phyloP scores from a whole-genome alignment of 1,284 basidiomycete genomes.

The Malassezia caprae region DNA sequence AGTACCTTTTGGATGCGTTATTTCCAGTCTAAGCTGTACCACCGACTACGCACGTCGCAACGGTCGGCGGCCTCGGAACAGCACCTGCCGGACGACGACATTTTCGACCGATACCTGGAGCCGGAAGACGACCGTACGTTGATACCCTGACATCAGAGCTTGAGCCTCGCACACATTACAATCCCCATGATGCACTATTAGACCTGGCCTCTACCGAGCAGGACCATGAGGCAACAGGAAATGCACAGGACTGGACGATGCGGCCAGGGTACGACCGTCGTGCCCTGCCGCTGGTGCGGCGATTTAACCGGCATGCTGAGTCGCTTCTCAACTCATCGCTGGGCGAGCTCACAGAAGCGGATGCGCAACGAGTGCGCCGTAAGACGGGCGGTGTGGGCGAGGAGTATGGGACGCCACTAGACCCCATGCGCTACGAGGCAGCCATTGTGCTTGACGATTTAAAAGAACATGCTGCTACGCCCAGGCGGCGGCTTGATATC shows the following conservation, averaged over 20 bases:
- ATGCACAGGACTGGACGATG: constrained; percentile 85
- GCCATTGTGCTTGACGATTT: constrained; percentile 82
- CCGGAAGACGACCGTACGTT: constrained; percentile 78
- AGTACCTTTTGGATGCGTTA: constrained; percentile 92
- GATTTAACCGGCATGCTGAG: constrained; percentile 95
- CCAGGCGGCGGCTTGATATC: constrained; percentile 72
- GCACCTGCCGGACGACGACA: constrained; percentile 76
- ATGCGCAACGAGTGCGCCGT: constrained; percentile 21
- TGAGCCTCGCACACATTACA: constrained; percentile 64
- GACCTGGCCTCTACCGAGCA: constrained; percentile 78
- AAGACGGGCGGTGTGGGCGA: constrained; percentile 38
- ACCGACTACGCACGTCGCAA: constrained; percentile 82
- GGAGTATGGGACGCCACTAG: constrained; percentile 22
- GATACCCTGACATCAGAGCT: constrained; percentile 55
- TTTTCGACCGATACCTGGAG: constrained; percentile 90
- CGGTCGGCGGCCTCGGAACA: constrained; percentile 72
- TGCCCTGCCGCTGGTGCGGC: constrained; percentile 80
- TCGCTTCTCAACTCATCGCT: constrained; percentile 60
- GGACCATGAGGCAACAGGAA: constrained; percentile 84
- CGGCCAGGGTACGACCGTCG: constrained; percentile 77
- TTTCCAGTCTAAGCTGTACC: constrained; percentile 88
- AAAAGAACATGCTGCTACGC: constrained; percentile 57
- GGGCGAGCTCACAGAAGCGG: constrained; percentile 30
- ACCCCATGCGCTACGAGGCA: constrained; percentile 51
- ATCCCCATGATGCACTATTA: constrained; percentile 66